These are phyloP conservation scores for Penicillium oxalicum DNA, from an alignment of 2,329 filamentous ascomycete species.

Conservation along the genomic window DNA sequence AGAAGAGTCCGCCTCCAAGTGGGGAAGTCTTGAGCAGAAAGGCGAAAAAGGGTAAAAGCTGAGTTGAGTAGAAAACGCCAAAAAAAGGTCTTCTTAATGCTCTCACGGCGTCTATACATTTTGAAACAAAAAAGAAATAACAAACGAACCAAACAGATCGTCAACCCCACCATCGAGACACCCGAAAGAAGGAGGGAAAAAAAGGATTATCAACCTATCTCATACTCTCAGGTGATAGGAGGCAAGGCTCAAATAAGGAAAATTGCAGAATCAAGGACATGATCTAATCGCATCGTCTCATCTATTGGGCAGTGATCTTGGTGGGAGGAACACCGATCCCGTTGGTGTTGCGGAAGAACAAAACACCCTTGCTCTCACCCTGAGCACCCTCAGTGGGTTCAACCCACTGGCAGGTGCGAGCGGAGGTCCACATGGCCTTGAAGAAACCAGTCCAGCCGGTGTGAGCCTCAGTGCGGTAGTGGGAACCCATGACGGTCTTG, in stretches of 20 bases:
- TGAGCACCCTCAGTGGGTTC: constrained; percentile 78
- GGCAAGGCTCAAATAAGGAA: constrained; percentile 3
- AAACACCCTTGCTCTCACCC: constrained; percentile 74
- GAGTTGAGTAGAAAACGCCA: no score
- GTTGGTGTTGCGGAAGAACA: constrained; percentile 96
- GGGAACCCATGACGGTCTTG: constrained; percentile 87
- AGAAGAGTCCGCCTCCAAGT: no score
- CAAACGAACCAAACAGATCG: no score
- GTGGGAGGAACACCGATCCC: constrained; percentile 62
- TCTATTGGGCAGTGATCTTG: constrained; percentile 35
- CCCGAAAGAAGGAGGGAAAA: no score
- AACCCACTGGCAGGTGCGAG: constrained; percentile 92
- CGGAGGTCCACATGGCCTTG: constrained; percentile 70
- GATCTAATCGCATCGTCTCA: constrained; percentile 6
- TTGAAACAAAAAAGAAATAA: no score
- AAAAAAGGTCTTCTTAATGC: no score
- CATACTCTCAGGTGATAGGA: neutral
- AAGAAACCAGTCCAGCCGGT: constrained; percentile 79
- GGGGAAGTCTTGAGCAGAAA: no score
- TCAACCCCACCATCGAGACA: no score
- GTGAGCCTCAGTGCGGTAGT: constrained; percentile 80
- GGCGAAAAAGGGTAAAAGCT: no score
- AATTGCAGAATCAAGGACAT: constrained; percentile 7
- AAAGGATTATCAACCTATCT: no score
- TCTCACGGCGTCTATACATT: no score